phyloP scores from a whole-genome alignment of 2,329 filamentous ascomycete species.

The Aureobasidium zeae region DNA sequence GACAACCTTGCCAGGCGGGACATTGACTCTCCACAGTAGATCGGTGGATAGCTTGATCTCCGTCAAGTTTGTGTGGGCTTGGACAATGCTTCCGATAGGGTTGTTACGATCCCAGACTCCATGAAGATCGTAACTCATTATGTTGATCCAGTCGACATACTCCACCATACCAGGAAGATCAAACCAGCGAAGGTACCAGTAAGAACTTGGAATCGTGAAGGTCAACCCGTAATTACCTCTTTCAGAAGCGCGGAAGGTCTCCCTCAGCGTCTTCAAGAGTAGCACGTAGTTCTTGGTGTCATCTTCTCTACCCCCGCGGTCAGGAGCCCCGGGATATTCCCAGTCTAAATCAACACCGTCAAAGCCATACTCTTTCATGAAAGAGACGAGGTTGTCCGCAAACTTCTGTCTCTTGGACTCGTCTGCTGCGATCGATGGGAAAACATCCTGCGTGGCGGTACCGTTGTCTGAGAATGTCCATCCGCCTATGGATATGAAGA shows the following conservation, averaged over 20 bases:
- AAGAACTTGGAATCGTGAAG: slow-evolving; percentile 24
- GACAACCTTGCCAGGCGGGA: slow-evolving; percentile 39
- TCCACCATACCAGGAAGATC: slow-evolving; percentile 12
- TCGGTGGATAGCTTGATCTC: slow-evolving; percentile 37
- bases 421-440: slow-evolving; percentile 28
- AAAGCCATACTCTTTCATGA: slow-evolving; percentile 35
- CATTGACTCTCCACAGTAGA: slow-evolving; percentile 39
- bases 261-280: neutral
- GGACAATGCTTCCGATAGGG: slow-evolving; percentile 27
- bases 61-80: slow-evolving; percentile 39
- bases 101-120: slow-evolving; percentile 33
- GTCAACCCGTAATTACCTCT: slow-evolving; percentile 33
- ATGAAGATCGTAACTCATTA: slow-evolving; percentile 42
- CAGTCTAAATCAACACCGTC: slow-evolving; percentile 42
- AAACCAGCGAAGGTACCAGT: slow-evolving; percentile 20
- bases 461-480: slow-evolving; percentile 33
- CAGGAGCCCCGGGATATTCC: slow-evolving; percentile 29
- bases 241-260: neutral
- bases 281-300: slow-evolving; percentile 26
- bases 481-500: slow-evolving; percentile 35
- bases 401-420: slow-evolving; percentile 29
- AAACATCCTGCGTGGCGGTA: slow-evolving; percentile 18
- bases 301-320: slow-evolving; percentile 26
- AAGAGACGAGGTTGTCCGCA: slow-evolving; percentile 30
- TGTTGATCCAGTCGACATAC: slow-evolving; percentile 25